These are phyloP conservation scores for Tolypocladium tundrense DNA, from an alignment of 2,329 filamentous ascomycete genomes.

Conservation along the genomic window DNA sequence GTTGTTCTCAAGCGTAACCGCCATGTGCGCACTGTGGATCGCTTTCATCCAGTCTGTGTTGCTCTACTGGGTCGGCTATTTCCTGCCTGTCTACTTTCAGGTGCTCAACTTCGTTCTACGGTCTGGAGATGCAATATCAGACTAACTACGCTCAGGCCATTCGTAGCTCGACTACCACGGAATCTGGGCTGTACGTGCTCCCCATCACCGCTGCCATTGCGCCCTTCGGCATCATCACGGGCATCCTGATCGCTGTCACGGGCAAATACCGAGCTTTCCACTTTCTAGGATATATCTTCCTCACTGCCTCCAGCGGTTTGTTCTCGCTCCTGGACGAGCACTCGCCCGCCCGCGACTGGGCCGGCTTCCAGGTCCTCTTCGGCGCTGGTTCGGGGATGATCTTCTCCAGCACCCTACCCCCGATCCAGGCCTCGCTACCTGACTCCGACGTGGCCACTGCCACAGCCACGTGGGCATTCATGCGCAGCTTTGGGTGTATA, in stretches of 20 bases:
- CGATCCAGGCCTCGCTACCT: conserved; percentile 27
- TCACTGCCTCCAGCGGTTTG: too few species aligned
- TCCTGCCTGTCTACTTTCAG: conserved; percentile 38
- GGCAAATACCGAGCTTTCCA: too few species aligned
- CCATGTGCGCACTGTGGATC: conserved; percentile 11
- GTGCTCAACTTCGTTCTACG: not conserved
- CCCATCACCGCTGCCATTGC: conserved; percentile 16
- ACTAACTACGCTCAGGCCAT: too few species aligned
- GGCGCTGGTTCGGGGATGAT: conserved; percentile 22
- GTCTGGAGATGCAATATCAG: too few species aligned
- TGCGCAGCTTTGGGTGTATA: conserved; percentile 34
- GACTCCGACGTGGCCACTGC: conserved; percentile 27
- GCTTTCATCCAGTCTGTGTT: conserved; percentile 21
- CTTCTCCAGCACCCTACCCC: conserved; percentile 29
- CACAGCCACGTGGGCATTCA: conserved; percentile 31
- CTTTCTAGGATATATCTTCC: too few species aligned
- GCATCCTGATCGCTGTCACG: conserved; percentile 7
- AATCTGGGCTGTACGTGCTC: conserved; percentile 22
- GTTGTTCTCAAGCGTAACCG: conserved; percentile 7
- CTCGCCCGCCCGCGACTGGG: conserved; percentile 27
- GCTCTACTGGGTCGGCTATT: conserved; percentile 14
- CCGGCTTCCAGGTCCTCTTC: conserved; percentile 32
- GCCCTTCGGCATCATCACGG: conserved; percentile 14
- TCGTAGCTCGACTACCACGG: too few species aligned
- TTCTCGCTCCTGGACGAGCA: conserved; percentile 3